Evolutionary conservation across 768 basidiomycete genomes (phyloP).

Genomic region (Tubosaeta sp.): DNA sequence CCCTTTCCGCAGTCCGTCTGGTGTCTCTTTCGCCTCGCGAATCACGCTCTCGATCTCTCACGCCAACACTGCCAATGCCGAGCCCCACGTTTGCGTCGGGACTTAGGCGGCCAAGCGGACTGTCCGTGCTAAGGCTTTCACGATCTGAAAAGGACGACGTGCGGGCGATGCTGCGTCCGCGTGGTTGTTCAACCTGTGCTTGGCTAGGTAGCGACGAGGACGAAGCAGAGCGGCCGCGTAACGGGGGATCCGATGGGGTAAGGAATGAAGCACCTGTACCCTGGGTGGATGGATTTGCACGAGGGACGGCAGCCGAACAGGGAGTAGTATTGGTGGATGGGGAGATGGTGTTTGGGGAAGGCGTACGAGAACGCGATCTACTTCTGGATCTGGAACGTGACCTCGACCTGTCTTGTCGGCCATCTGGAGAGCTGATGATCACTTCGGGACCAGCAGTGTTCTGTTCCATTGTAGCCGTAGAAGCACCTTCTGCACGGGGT

Average conservation of each 20-base stretch:
- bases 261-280: conserved; percentile 20
- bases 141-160: conserved; percentile 55
- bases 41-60: conserved; percentile 31
- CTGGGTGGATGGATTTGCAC: conserved; percentile 7
- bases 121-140: conserved; percentile 35
- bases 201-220: conserved; percentile 33
- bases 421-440: conserved; percentile 35
- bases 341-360: conserved; percentile 34
- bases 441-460: conserved; percentile 25
- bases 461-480: conserved; percentile 11
- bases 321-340: conserved; percentile 10
- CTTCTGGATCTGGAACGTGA: conserved; percentile 32
- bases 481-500: conserved; percentile 14
- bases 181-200: conserved; percentile 29
- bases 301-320: conserved; percentile 7
- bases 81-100: conserved; percentile 35
- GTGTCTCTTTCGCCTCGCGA: conserved; percentile 22
- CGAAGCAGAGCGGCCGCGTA: conserved; percentile 30
- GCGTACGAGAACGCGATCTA: conserved; percentile 42
- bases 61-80: conserved; percentile 30
- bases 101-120: conserved; percentile 35
- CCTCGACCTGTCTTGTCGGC: conserved; percentile 28
- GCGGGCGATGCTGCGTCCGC: conserved; percentile 54
- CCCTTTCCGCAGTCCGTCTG: conserved; percentile 25
- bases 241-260: conserved; percentile 23